These are phyloP conservation scores for Heterobasidion parviporum DNA, from an alignment of 1,284 basidiomycete species.

Conservation along the genomic window DNA sequence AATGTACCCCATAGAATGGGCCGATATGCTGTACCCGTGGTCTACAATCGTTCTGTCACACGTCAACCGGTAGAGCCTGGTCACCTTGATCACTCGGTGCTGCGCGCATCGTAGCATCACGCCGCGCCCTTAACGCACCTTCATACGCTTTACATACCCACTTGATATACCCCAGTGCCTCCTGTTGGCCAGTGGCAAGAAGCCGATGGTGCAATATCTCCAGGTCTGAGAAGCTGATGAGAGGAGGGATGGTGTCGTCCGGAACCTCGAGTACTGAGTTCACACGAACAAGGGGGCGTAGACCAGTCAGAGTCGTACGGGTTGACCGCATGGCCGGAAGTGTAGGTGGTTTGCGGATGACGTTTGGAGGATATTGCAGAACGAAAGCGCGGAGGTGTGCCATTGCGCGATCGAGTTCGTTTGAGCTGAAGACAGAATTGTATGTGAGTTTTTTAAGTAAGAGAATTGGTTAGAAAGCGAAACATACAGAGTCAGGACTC, in stretches of 20 bases:
- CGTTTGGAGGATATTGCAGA: conserved; percentile 46
- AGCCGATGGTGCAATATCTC: conserved; percentile 60
- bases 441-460: conserved; percentile 4
- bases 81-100: not conserved
- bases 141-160: conserved; percentile 63
- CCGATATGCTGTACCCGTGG: no score
- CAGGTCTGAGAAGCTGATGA: conserved; percentile 57
- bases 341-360: conserved; percentile 26
- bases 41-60: no score
- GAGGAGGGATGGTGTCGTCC: conserved; percentile 63
- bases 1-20: no score
- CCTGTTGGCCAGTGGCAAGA: conserved; percentile 30
- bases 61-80: no score
- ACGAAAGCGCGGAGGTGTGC: conserved; percentile 47
- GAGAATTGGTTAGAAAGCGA: not conserved
- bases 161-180: conserved; percentile 52
- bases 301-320: conserved; percentile 39
- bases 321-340: conserved; percentile 44
- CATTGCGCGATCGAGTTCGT: conserved; percentile 43
- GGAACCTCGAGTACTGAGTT: conserved; percentile 42
- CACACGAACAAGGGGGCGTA: conserved; percentile 59
- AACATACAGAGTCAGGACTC: conserved; percentile 51
- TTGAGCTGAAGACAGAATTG: conserved; percentile 29
- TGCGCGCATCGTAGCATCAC: conserved; percentile 29
- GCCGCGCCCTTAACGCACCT: conserved; percentile 49